Evolutionary conservation across 768 basidiomycete genomes (phyloP).

Genomic region (Chalciporus chontae): DNA sequence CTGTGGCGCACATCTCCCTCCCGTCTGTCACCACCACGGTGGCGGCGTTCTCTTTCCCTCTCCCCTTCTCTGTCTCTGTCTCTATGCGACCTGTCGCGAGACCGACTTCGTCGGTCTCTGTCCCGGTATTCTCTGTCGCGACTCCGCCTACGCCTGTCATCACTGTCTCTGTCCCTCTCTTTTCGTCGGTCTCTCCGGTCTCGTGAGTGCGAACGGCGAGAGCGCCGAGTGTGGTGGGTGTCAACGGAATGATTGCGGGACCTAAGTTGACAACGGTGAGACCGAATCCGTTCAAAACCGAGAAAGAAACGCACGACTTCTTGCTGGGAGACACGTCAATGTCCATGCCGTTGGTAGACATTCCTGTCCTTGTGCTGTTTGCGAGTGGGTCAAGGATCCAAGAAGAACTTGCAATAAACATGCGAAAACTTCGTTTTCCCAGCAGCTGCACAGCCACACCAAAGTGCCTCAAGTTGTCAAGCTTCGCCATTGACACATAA

Average conservation of each 20-base stretch:
- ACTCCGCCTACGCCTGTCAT: slow-evolving; percentile 60
- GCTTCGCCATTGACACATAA: too few relatives aligned
- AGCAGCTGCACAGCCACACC: slow-evolving; percentile 23
- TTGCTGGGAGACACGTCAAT: slow-evolving; percentile 57
- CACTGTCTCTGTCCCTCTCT: slow-evolving; percentile 50
- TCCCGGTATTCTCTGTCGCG: slow-evolving; percentile 51
- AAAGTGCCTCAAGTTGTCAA: too few relatives aligned
- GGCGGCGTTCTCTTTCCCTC: slow-evolving; percentile 36
- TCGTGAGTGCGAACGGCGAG: slow-evolving; percentile 68
- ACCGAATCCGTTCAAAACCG: not conserved
- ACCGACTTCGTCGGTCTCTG: slow-evolving; percentile 43
- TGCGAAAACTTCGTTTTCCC: slow-evolving; percentile 33
- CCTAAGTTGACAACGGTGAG: slow-evolving; percentile 29
- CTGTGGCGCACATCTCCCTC: slow-evolving; percentile 57
- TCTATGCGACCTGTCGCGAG: slow-evolving; percentile 47
- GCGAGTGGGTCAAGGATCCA: slow-evolving; percentile 9
- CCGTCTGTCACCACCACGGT: slow-evolving; percentile 45
- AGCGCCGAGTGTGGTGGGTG: slow-evolving; percentile 67
- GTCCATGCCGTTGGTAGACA: slow-evolving; percentile 58
- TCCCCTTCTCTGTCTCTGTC: slow-evolving; percentile 34
- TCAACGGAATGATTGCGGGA: slow-evolving; percentile 76
- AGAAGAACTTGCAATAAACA: slow-evolving; percentile 26
- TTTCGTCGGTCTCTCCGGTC: slow-evolving; percentile 47
- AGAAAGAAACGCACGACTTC: slow-evolving; percentile 50
- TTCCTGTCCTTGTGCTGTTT: slow-evolving; percentile 18